A percentile compares a stretch with the other conserved stretches of the same genome.
These are phyloP conservation scores for Vaccinium vitisidaea DNA, from an alignment of 148 eudicot species.

Conservation along the genomic window DNA sequence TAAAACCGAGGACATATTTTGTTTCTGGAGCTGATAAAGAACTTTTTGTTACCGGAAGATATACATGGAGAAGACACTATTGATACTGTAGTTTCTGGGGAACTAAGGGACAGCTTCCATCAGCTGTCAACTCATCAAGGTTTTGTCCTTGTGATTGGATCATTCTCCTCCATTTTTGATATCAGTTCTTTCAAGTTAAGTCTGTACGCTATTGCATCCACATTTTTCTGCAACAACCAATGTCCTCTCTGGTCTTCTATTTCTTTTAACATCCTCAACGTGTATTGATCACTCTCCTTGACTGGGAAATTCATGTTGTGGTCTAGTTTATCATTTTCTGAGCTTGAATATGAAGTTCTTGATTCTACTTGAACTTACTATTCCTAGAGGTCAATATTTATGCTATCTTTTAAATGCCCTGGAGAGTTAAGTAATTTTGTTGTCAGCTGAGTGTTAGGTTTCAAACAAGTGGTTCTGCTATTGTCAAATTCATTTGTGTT, in stretches of 20 bases:
- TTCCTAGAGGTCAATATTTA: not conserved
- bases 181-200: not conserved
- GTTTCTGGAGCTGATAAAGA: not conserved
- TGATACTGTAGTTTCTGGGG: not conserved
- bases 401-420: not conserved
- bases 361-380: not conserved
- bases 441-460: not conserved
- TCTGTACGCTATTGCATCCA: not conserved
- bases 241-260: not conserved
- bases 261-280: not conserved
- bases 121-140: not conserved
- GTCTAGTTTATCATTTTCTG: not conserved
- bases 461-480: not conserved
- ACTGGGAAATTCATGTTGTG: not conserved
- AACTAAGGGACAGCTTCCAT: not conserved
- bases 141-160: not conserved
- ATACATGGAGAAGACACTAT: not conserved
- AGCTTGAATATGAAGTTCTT: not conserved
- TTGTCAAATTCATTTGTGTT: conserved; percentile 5
- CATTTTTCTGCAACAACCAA: not conserved
- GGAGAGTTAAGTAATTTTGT: not conserved
- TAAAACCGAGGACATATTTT: not conserved
- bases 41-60: not conserved
- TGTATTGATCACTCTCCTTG: not conserved
- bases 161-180: not conserved